phyloP scores from a whole-genome alignment of 257 asterid genomes.

The Solanum dulcamara region DNA sequence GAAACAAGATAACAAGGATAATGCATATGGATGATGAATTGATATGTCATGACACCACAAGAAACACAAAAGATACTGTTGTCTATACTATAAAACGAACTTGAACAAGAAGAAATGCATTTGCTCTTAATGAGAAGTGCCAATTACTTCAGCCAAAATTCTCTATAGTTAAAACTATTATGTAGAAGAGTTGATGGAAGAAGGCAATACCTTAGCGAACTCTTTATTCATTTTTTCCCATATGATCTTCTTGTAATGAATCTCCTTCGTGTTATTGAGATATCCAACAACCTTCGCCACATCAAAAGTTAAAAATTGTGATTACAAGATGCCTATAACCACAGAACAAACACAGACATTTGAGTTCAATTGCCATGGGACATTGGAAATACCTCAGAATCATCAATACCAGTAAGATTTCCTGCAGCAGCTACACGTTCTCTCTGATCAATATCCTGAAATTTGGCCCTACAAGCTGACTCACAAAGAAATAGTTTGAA shows the following conservation, averaged over 20 bases:
- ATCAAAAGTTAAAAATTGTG: not conserved
- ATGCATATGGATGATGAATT: not conserved
- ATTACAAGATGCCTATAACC: not conserved
- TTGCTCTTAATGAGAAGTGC: not conserved
- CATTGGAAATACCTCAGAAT: conserved; percentile 33
- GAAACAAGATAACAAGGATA: not conserved
- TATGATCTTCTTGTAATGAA: conserved; percentile 28
- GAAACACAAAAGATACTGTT: not conserved
- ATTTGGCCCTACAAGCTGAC: conserved; percentile 22
- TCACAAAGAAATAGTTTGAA: not conserved
- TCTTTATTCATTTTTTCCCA: conserved; percentile 51
- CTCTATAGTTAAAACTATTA: not conserved
- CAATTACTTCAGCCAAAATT: not conserved
- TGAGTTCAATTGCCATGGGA: not conserved
- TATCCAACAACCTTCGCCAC: conserved; percentile 32
- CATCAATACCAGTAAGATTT: conserved; percentile 39
- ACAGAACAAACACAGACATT: not conserved
- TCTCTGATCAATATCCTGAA: not conserved
- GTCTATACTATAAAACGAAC: not conserved
- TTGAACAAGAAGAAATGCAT: not conserved
- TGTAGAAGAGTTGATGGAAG: not conserved
- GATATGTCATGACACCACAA: not conserved
- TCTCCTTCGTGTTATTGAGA: conserved; percentile 42
- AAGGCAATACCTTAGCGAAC: conserved; percentile 18
- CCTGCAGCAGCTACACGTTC: conserved; percentile 7